Evolutionary conservation across 2,329 filamentous ascomycete species (phyloP).

Genomic region (Helotiales sp.): DNA sequence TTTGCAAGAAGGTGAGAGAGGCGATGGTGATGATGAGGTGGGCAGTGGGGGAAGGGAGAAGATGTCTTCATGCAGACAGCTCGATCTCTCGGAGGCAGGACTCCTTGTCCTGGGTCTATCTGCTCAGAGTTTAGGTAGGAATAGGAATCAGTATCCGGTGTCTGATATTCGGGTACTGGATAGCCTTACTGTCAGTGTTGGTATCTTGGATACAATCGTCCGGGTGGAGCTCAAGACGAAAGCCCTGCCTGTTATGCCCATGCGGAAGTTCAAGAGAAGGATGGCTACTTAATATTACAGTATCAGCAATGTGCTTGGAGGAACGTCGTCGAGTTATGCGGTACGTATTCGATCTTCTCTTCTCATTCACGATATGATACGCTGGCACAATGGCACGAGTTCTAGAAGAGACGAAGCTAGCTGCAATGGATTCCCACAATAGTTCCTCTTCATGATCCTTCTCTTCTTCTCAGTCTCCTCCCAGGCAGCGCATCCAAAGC

Average conservation of each 20-base stretch:
- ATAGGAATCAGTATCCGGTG: slow-evolving; percentile 61
- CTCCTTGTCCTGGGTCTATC: slow-evolving; percentile 64
- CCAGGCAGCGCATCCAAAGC: slow-evolving; percentile 67
- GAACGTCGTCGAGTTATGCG: slow-evolving; percentile 65
- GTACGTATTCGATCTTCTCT: slow-evolving; percentile 48
- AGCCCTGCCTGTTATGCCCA: slow-evolving; percentile 59
- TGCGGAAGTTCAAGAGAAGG: slow-evolving; percentile 60
- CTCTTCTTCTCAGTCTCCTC: slow-evolving; percentile 72
- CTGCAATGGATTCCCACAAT: no score
- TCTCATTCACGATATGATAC: no score
- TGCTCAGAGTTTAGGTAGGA: slow-evolving; percentile 61
- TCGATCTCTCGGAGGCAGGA: slow-evolving; percentile 63
- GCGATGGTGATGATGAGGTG: slow-evolving; percentile 38
- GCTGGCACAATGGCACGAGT: no score
- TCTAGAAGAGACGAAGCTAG: no score
- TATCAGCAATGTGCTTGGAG: slow-evolving; percentile 63
- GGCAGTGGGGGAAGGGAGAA: slow-evolving; percentile 36
- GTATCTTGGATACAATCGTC: slow-evolving; percentile 53
- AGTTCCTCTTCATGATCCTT: slow-evolving; percentile 72
- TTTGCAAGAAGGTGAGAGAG: slow-evolving; percentile 32
- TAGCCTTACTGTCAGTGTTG: slow-evolving; percentile 50
- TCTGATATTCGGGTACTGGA: slow-evolving; percentile 53
- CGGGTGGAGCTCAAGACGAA: slow-evolving; percentile 54
- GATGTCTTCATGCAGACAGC: slow-evolving; percentile 54
- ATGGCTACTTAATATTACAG: slow-evolving; percentile 61